Conservation (phyloP, 768 basidiomycete species). For the Termitomyces sp. region DNA sequence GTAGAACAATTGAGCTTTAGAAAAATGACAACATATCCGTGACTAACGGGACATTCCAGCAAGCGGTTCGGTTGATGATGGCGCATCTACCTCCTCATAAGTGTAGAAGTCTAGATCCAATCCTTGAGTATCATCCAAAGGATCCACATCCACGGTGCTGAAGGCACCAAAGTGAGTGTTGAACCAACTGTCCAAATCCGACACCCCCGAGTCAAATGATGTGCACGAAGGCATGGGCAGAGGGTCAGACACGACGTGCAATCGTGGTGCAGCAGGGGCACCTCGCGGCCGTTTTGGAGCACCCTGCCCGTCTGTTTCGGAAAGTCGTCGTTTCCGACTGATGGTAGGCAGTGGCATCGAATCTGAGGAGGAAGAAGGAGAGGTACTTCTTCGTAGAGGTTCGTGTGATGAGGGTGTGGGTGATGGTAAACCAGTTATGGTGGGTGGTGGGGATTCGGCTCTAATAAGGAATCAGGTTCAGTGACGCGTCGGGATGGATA, state of each 20-base stretch:
- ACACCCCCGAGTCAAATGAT: slow-evolving; percentile 7
- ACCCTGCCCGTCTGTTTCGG: slow-evolving; percentile 24
- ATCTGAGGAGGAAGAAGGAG: background rate
- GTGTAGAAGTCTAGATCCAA: slow-evolving; percentile 6
- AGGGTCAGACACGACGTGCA: slow-evolving; percentile 31
- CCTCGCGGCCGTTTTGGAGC: slow-evolving; percentile 27
- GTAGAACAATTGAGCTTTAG: background rate
- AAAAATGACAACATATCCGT: background rate
- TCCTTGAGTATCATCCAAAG: slow-evolving; percentile 14
- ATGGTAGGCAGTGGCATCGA: background rate
- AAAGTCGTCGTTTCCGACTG: slow-evolving; percentile 38
- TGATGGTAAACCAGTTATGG: slow-evolving; percentile 11
- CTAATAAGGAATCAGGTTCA: background rate
- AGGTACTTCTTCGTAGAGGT: background rate
- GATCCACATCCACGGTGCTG: slow-evolving; percentile 17
- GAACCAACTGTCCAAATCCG: slow-evolving; percentile 35
- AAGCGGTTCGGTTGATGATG: background rate
- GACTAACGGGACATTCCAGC: background rate
- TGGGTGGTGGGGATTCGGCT: background rate
- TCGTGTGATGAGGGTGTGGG: slow-evolving; percentile 14
- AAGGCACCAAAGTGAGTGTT: slow-evolving; percentile 23
- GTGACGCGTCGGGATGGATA: background rate
- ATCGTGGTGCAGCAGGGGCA: slow-evolving; percentile 18
- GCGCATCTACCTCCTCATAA: background rate
- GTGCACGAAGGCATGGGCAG: slow-evolving; percentile 18